Evolutionary conservation across 2,329 filamentous ascomycete species (phyloP), one percentile per base, ranked within the genome.

Genomic region (Fusarium foetens): DNA sequence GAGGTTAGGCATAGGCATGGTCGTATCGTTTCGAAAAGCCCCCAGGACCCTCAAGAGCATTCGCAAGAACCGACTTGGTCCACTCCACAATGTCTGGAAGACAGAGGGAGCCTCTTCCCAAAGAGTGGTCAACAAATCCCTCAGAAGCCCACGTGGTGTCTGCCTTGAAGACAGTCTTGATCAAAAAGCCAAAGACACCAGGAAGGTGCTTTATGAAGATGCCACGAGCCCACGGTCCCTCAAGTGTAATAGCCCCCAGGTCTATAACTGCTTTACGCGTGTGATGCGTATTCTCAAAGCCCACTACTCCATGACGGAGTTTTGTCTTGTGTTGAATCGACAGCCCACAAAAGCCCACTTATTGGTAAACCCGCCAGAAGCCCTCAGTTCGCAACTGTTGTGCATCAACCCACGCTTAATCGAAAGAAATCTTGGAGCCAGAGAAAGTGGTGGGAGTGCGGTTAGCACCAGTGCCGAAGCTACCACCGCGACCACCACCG

Each of bases 391-490:
- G 79, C 73, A 78, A 71, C 58, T 71, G 46, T 58, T 63, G 52
- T 63, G 58, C 29, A 71, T 71, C 53, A 66, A 57, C 76, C 80
- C 79, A 80, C 80, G 79, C 83, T 85, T 83, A 83, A 72, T 84
- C 83, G 81, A 94, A 94, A 73, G 90, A 93, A 80, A 90, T 90
- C 90, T 95, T 96, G 86, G 90, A 92, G 83, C 94, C 94, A 83
- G 88, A 85, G 78, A 82, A 84, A 62, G 81, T 52, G 55, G 73
- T 81, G 67, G 82, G 70, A 49, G 70, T 72, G 43, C 66, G 45
- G 66, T 72, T 72, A 51, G 70, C 70, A 53, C 70, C 70, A n/a
- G 70, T 72, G 23, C 70, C 70, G 38, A 72, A 72, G 42, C 70
- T 52, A 36, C 70, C 70, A 11, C 63, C 57, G 29, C 66, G 55